These are phyloP conservation scores for Kandelia obovata DNA, from an alignment of 345 rosid genomes.

Conservation along the genomic window DNA sequence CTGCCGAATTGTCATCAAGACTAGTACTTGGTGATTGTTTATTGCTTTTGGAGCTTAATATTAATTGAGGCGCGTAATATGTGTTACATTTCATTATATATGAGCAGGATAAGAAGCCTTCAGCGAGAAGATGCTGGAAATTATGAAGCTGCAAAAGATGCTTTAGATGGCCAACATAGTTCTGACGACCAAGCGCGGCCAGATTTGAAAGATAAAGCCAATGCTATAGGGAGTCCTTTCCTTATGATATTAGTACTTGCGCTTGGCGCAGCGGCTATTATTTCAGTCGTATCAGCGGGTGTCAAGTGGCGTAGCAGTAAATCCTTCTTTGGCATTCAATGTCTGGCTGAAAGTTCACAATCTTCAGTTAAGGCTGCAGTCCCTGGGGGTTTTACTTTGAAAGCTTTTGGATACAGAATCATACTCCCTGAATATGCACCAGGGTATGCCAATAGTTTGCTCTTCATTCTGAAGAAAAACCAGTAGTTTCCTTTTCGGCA, in stretches of 20 bases:
- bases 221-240: conserved; percentile 39
- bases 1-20: not conserved
- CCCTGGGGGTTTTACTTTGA: conserved; percentile 58
- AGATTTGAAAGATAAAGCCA: conserved; percentile 12
- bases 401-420: conserved; percentile 67
- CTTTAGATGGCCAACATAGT: conserved; percentile 23
- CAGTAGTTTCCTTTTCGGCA: not conserved
- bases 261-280: conserved; percentile 49
- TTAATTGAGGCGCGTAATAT: not conserved
- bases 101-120: conserved; percentile 43
- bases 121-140: conserved; percentile 31
- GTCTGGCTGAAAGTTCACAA: conserved; percentile 44
- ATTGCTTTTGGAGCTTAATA: not conserved
- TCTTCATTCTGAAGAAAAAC: not conserved
- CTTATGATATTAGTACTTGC: conserved; percentile 49
- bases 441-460: conserved; percentile 39
- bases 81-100: conserved; percentile 8
- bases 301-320: conserved; percentile 38
- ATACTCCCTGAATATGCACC: conserved; percentile 74
- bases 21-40: not conserved
- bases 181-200: conserved; percentile 25
- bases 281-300: conserved; percentile 43
- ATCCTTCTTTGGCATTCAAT: conserved; percentile 51
- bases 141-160: conserved; percentile 24
- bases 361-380: conserved; percentile 37